These are phyloP conservation scores for Arachis monticola DNA, from an alignment of 331 rosid species.

Conservation along the genomic window DNA sequence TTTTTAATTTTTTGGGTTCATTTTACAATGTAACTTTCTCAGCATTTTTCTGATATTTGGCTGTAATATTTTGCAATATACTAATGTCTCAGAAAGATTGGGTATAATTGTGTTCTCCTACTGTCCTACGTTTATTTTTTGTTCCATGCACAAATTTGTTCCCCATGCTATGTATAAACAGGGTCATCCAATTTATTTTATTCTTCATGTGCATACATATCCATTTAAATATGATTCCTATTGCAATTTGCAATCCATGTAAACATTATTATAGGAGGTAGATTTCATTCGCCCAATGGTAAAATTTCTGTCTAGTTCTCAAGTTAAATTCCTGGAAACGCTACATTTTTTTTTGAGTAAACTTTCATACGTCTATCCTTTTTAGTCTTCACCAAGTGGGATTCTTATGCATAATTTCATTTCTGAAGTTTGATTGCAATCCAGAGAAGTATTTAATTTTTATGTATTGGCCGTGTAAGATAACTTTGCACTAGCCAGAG, in stretches of 20 bases:
- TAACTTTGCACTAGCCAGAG: too few relatives aligned
- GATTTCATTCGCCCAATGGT: background rate
- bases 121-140: too few relatives aligned
- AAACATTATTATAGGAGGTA: background rate
- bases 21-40: background rate
- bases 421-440: background rate
- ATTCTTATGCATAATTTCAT: too few relatives aligned
- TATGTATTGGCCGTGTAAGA: too few relatives aligned
- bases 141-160: background rate
- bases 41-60: conserved; percentile 8
- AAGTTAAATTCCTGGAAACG: too few relatives aligned
- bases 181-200: background rate
- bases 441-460: too few relatives aligned
- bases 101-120: background rate
- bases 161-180: background rate
- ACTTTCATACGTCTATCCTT: too few relatives aligned
- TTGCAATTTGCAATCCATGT: background rate
- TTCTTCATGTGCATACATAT: background rate
- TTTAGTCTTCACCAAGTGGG: too few relatives aligned
- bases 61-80: background rate
- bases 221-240: background rate
- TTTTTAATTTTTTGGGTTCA: background rate
- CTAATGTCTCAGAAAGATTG: background rate
- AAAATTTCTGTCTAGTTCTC: too few relatives aligned
- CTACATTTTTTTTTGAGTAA: too few relatives aligned